Percentiles rank a stretch among this genome's conserved stretches.
phyloP scores from a whole-genome alignment of 805 yeast species.

The Debaryomyces prosopidis region DNA sequence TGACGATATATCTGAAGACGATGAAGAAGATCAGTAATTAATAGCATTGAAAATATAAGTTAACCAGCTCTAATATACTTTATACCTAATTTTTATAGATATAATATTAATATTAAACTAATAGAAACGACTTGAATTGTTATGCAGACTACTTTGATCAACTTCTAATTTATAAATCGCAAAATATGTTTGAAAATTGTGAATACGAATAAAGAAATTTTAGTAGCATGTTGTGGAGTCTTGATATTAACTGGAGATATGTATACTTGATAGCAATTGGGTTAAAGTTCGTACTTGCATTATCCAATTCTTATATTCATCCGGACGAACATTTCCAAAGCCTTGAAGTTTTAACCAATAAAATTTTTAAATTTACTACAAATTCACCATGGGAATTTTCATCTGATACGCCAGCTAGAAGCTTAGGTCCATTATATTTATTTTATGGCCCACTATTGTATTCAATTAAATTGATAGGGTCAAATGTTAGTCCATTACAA shows the following conservation, averaged over 20 bases:
- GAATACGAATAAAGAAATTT: no score
- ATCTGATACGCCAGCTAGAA: constrained; percentile 59
- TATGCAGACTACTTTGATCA: no score
- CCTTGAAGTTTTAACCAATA: constrained; percentile 66
- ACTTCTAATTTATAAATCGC: no score
- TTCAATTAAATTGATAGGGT: constrained; percentile 27
- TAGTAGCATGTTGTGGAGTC: constrained; percentile 2
- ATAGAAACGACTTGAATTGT: not conserved
- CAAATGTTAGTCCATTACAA: constrained; percentile 46
- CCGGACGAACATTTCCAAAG: constrained; percentile 98
- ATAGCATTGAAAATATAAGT: constrained; percentile 3
- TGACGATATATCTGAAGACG: constrained; percentile 5
- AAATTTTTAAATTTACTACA: constrained; percentile 44
- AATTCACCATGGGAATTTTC: constrained; percentile 84
- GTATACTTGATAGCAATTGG: constrained; percentile 46
- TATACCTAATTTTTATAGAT: not conserved
- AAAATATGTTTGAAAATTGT: not conserved
- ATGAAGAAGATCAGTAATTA: constrained; percentile 1
- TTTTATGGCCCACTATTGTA: constrained; percentile 67
- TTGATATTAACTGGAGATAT: constrained; percentile 44
- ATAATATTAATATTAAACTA: not conserved
- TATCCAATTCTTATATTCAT: constrained; percentile 83
- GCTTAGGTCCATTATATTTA: constrained; percentile 66
- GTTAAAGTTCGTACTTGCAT: constrained; percentile 54
- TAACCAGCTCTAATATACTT: not conserved